Percentiles rank a stretch among this genome's conserved stretches.
Conservation (phyloP, 192 early-diverging fungal species). For the Coemansia furcata region DNA sequence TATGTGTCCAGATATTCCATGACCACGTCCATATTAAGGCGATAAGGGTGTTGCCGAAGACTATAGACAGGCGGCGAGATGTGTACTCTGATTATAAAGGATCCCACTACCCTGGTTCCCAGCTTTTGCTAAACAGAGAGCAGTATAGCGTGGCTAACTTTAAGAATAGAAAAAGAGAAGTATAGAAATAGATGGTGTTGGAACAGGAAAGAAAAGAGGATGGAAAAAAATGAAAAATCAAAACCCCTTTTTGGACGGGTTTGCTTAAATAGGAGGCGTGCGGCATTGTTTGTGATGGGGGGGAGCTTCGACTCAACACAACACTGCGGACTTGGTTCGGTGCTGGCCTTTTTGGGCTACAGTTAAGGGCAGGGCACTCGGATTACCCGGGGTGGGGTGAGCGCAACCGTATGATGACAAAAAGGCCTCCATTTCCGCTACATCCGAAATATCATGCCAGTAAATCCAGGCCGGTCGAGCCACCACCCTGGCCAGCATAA, state of each 20-base stretch:
- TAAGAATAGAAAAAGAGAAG: background rate
- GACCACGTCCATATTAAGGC: constrained; percentile 60
- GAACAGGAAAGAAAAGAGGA: background rate
- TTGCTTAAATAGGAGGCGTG: background rate
- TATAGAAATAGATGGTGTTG: constrained; percentile 5
- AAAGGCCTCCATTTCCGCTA: background rate
- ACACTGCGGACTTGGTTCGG: background rate
- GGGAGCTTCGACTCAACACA: background rate
- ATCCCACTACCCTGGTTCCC: background rate
- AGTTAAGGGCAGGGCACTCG: background rate
- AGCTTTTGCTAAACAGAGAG: background rate
- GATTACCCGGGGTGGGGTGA: background rate
- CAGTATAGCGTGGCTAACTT: background rate
- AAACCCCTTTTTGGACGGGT: background rate
- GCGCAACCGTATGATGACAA: no score
- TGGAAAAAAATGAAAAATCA: background rate
- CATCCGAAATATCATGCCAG: constrained; percentile 1
- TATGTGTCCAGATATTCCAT: constrained; percentile 63
- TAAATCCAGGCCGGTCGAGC: constrained; percentile 13
- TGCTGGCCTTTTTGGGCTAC: no score
- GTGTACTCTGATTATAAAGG: background rate
- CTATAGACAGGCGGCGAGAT: background rate
- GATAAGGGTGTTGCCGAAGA: background rate
- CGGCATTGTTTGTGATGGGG: background rate
- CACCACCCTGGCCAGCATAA: constrained; percentile 35